A percentile compares a stretch with the other conserved stretches of the same genome.
Conservation (phyloP, 768 basidiomycete species). For the Daedaleopsis sinensis region DNA sequence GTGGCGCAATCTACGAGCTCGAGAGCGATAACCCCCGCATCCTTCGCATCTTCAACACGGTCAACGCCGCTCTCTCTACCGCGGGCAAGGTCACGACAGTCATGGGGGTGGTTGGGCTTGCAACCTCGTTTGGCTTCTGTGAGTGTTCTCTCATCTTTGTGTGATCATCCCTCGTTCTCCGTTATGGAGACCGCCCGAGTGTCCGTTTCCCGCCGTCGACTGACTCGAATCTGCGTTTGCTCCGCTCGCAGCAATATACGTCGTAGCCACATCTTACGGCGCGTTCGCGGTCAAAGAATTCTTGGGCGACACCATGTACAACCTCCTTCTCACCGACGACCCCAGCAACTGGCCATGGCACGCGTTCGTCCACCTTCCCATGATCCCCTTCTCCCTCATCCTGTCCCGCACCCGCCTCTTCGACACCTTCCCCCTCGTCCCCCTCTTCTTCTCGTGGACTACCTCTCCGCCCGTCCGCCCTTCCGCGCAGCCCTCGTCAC, state of each 20-base stretch:
- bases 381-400: constrained; percentile 70
- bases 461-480: constrained; percentile 26
- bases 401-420: constrained; percentile 48
- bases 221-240: background rate
- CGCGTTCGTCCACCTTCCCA: constrained; percentile 73
- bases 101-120: constrained; percentile 50
- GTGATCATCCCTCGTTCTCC: too few relatives aligned
- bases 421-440: constrained; percentile 32
- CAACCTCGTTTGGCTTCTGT: constrained; percentile 66
- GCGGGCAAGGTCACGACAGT: constrained; percentile 57
- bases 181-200: too few relatives aligned
- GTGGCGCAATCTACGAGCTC: constrained; percentile 65
- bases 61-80: constrained; percentile 53
- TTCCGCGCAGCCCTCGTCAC: constrained; percentile 7
- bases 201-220: too few relatives aligned
- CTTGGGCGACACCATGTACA: constrained; percentile 62
- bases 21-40: constrained; percentile 62
- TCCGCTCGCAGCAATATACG: constrained; percentile 43
- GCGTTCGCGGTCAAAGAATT: constrained; percentile 71
- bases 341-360: constrained; percentile 76
- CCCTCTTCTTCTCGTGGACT: constrained; percentile 37
- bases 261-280: constrained; percentile 67
- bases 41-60: constrained; percentile 51
- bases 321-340: constrained; percentile 66
- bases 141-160: constrained; percentile 26